Percentiles rank a stretch among this genome's conserved stretches.
Conservation (phyloP, 1,284 basidiomycete species). For the Vanrija pseudolonga region DNA sequence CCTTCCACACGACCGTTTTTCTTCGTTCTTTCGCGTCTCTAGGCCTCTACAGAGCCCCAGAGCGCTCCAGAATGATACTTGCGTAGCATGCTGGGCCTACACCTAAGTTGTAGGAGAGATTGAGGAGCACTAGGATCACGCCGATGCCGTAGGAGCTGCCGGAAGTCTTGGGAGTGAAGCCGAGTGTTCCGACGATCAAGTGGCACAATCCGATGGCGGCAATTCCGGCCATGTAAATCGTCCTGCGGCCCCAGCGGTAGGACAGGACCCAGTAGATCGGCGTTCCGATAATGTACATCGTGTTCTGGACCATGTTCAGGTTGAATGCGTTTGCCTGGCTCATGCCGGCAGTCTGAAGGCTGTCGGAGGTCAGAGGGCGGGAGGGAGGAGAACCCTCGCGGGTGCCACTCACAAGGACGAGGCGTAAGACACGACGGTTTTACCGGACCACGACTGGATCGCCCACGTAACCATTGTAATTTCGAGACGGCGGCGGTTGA, state of each 20-base stretch:
- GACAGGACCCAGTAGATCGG: background rate
- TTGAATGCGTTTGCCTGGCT: background rate
- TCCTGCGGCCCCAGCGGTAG: slow-evolving; percentile 19
- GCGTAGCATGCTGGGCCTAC: too few relatives aligned
- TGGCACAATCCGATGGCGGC: slow-evolving; percentile 11
- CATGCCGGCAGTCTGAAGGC: slow-evolving; percentile 1
- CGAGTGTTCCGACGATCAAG: slow-evolving; percentile 24
- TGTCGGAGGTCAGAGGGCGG: background rate
- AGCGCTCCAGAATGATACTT: slow-evolving; percentile 29
- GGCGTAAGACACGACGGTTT: background rate
- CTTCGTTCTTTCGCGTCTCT: too few relatives aligned
- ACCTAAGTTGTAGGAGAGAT: slow-evolving; percentile 19
- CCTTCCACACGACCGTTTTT: too few relatives aligned
- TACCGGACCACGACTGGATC: slow-evolving; percentile 7
- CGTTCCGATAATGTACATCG: background rate
- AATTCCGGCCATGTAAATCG: slow-evolving; percentile 25
- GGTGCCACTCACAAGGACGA: background rate
- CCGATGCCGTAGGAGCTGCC: slow-evolving; percentile 35
- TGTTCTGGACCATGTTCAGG: background rate
- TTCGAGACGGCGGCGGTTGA: slow-evolving; percentile 51
- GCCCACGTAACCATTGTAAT: slow-evolving; percentile 19
- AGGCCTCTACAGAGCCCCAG: slow-evolving; percentile 5
- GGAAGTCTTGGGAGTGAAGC: slow-evolving; percentile 26
- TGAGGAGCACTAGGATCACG: slow-evolving; percentile 29
- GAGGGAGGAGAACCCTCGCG: background rate